Evolutionary conservation across 1,284 basidiomycete genomes (phyloP).

Genomic region (Ceratobasidium sp.): DNA sequence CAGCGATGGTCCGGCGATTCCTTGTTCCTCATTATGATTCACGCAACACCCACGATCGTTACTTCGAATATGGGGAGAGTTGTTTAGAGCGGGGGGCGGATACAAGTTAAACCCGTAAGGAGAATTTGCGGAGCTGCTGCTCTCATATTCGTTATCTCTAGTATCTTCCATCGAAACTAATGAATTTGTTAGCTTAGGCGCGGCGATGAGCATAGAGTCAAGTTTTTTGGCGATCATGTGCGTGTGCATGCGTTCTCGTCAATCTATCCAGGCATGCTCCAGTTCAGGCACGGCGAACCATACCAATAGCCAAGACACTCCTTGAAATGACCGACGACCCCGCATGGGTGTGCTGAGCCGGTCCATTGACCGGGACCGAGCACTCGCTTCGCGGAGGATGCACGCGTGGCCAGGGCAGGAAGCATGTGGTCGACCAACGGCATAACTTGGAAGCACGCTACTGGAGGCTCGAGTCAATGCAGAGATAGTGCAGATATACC

Average conservation of each 20-base stretch:
- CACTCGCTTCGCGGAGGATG: neutral
- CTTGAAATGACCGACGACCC: neutral
- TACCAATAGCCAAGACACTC: too few species aligned
- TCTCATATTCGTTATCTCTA: too few species aligned
- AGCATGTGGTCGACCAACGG: constrained; percentile 13
- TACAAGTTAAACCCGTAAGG: too few species aligned
- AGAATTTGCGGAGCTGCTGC: too few species aligned
- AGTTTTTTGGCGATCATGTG: neutral
- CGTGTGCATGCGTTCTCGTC: neutral
- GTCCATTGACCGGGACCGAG: constrained; percentile 6
- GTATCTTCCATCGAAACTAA: too few species aligned
- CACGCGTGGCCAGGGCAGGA: constrained; percentile 1
- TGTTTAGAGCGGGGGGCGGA: too few species aligned
- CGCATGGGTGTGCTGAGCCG: neutral
- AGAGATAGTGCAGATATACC: neutral
- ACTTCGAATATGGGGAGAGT: too few species aligned
- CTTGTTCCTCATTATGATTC: too few species aligned
- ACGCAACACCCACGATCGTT: too few species aligned
- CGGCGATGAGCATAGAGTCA: neutral
- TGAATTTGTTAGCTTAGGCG: too few species aligned
- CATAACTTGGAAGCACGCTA: neutral
- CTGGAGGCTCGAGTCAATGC: neutral
- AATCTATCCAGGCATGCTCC: neutral
- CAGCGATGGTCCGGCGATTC: too few species aligned
- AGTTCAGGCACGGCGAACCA: neutral